Conservation (phyloP, 257 asterid genomes). For the Schizonepeta tenuifolia region DNA sequence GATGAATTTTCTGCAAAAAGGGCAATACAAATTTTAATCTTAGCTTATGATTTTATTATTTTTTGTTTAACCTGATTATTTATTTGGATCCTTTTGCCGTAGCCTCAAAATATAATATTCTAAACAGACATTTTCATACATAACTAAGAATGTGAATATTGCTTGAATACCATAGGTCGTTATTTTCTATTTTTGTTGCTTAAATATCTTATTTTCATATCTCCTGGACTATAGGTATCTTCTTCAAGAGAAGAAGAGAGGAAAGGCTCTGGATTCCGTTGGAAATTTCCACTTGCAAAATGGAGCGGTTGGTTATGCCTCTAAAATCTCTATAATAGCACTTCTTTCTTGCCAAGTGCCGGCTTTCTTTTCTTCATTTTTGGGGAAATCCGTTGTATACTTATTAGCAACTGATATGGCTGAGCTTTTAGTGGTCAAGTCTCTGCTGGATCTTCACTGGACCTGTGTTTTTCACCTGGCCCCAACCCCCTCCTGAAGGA, state of each 20-base stretch:
- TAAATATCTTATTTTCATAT: background rate
- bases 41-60: background rate
- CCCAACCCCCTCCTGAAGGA: background rate
- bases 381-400: background rate
- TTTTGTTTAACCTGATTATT: background rate
- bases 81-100: background rate
- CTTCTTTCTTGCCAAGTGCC: background rate
- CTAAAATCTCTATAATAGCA: slow-evolving; percentile 9
- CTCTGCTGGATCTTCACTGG: background rate
- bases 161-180: background rate
- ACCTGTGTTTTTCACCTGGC: background rate
- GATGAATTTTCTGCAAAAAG: background rate
- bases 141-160: background rate
- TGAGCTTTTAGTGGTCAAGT: background rate
- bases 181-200: background rate
- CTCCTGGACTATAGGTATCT: slow-evolving; percentile 67
- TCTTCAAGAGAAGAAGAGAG: slow-evolving; percentile 85
- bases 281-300: slow-evolving; percentile 97
- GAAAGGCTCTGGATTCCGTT: slow-evolving; percentile 92
- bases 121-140: background rate
- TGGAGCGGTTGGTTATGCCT: slow-evolving; percentile 81
- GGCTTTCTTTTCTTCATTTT: slow-evolving; percentile 1
- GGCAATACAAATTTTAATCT: background rate
- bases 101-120: background rate
- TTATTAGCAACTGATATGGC: background rate